These are phyloP conservation scores for Skeletonema costatum DNA, from an alignment of 108 stramenopile species.

Conservation along the genomic window DNA sequence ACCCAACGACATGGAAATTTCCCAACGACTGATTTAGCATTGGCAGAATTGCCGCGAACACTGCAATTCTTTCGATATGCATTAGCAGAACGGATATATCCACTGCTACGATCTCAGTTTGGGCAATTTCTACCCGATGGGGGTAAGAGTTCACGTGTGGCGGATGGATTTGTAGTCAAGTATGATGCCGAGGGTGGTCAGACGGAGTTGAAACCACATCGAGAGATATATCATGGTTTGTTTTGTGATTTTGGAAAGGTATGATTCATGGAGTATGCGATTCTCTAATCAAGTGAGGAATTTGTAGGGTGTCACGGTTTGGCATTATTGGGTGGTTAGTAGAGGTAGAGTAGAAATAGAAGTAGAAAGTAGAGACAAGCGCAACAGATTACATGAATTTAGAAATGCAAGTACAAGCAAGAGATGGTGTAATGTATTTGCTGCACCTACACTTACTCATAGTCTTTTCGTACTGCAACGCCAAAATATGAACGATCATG, in stretches of 20 bases:
- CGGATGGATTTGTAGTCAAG: slow-evolving; percentile 89
- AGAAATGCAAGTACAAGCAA: too few relatives aligned
- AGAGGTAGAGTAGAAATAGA: too few relatives aligned
- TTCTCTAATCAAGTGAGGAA: slow-evolving; percentile 71
- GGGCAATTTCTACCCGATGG: slow-evolving; percentile 44
- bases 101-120: slow-evolving; percentile 50
- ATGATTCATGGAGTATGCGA: slow-evolving; percentile 60
- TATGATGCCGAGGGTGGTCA: slow-evolving; percentile 72
- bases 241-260: slow-evolving; percentile 65
- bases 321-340: too few relatives aligned
- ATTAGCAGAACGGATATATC: slow-evolving; percentile 54
- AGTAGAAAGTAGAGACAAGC: too few relatives aligned
- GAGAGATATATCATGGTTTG: slow-evolving; percentile 75
- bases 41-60: slow-evolving; percentile 57
- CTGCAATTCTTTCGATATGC: slow-evolving; percentile 42
- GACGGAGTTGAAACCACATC: slow-evolving; percentile 73
- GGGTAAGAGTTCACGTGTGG: slow-evolving; percentile 46
- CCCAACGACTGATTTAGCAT: slow-evolving; percentile 65
- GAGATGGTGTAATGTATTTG: too few relatives aligned
- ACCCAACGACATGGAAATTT: slow-evolving; percentile 70
- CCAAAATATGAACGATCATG: too few relatives aligned
- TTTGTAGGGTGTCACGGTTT: slow-evolving; percentile 5
- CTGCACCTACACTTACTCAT: too few relatives aligned
- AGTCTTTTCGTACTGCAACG: too few relatives aligned
- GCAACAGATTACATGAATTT: too few relatives aligned